phyloP scores from a whole-genome alignment of 352 stramenopile species.

The Thalassiosira ordinaria region DNA sequence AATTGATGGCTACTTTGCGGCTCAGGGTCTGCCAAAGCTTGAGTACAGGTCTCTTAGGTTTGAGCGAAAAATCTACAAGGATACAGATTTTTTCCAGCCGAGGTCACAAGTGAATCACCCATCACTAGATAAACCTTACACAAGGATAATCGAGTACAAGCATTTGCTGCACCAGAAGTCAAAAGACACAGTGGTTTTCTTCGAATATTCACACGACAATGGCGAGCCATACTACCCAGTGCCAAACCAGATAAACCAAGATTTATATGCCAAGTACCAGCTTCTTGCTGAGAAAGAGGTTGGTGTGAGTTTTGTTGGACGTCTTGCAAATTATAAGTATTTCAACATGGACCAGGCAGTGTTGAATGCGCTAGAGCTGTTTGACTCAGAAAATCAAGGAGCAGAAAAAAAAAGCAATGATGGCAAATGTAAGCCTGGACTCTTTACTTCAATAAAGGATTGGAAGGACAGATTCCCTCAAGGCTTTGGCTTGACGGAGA shows the following conservation, averaged over 20 bases:
- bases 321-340: constrained; percentile 88
- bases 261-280: constrained; percentile 81
- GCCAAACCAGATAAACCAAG: constrained; percentile 77
- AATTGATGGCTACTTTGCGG: constrained; percentile 80
- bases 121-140: constrained; percentile 67
- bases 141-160: constrained; percentile 84
- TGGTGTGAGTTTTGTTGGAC: constrained; percentile 83
- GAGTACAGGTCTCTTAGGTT: constrained; percentile 80
- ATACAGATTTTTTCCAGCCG: constrained; percentile 62
- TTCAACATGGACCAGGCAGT: constrained; percentile 89
- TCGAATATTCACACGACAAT: constrained; percentile 62
- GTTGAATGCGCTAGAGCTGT: constrained; percentile 85
- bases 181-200: constrained; percentile 68
- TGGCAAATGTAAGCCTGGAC: no score
- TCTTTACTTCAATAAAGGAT: no score
- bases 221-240: constrained; percentile 85
- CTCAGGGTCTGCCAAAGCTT: constrained; percentile 71
- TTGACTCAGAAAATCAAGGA: no score
- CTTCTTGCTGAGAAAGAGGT: constrained; percentile 69
- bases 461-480: no score
- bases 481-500: no score
- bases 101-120: constrained; percentile 78
- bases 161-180: constrained; percentile 76
- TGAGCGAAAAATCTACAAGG: constrained; percentile 63
- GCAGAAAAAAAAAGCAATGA: no score